A percentile compares a stretch with the other conserved stretches of the same genome.
These are phyloP conservation scores for Boletus chippewaensis DNA, from an alignment of 1,284 basidiomycete genomes.

Conservation along the genomic window DNA sequence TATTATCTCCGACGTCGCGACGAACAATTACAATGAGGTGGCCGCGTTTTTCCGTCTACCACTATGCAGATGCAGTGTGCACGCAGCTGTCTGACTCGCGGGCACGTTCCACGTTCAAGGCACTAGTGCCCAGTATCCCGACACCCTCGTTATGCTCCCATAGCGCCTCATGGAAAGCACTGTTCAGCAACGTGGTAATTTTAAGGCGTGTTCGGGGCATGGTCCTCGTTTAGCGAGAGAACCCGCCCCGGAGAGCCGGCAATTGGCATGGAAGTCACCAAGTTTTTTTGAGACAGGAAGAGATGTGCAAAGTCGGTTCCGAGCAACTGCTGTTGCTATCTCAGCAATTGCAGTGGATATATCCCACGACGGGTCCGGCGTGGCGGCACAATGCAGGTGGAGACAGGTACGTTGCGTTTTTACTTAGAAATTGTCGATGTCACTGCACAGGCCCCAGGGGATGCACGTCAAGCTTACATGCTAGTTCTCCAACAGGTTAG, in stretches of 20 bases:
- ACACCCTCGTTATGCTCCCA: constrained; percentile 18
- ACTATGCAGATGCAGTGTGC: not conserved
- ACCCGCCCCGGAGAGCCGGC: constrained; percentile 7
- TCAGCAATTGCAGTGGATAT: constrained; percentile 10
- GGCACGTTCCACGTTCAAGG: constrained; percentile 13
- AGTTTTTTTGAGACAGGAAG: constrained; percentile 1
- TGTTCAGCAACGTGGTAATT: constrained; percentile 14
- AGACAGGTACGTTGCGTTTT: constrained; percentile 12
- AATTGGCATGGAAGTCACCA: constrained; percentile 6
- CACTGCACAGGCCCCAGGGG: constrained; percentile 16
- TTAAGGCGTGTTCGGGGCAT: constrained; percentile 18
- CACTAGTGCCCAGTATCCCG: not conserved
- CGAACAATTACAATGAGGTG: constrained; percentile 2
- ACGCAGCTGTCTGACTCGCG: constrained; percentile 3
- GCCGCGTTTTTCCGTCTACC: constrained; percentile 12
- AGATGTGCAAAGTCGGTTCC: not conserved
- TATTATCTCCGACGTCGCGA: constrained; percentile 16
- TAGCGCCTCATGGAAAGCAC: constrained; percentile 16
- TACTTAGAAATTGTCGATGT: constrained; percentile 11
- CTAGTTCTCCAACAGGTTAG: not conserved
- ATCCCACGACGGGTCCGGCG: constrained; percentile 3
- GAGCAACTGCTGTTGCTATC: not conserved
- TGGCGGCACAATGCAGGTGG: constrained; percentile 18
- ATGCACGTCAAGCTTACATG: constrained; percentile 8
- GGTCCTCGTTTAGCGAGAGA: constrained; percentile 19